phyloP scores from a whole-genome alignment of 371 early-diverging fungal species.

The Thermomucor indicae-seudaticae region DNA sequence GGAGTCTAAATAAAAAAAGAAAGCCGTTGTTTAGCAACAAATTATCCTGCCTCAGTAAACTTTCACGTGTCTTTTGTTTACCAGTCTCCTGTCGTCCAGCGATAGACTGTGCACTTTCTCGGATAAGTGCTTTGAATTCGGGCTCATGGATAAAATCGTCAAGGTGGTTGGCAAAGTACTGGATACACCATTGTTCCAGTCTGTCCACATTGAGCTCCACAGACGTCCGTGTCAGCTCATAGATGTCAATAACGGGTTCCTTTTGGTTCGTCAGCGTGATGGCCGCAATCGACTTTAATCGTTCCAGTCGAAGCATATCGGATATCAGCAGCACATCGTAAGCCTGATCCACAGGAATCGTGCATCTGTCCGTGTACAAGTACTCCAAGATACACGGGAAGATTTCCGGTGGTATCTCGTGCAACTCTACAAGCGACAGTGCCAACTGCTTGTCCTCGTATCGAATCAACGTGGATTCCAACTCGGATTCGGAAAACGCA shows the following conservation, averaged over 20 bases:
- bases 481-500: constrained; percentile 22
- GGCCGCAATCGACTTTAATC: constrained; percentile 30
- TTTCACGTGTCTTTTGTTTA: constrained; percentile 1
- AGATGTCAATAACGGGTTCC: constrained; percentile 24
- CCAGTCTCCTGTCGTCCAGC: constrained; percentile 32
- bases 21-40: background rate
- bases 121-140: constrained; percentile 18
- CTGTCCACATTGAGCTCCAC: constrained; percentile 27
- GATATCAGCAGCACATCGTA: constrained; percentile 29
- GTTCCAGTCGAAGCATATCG: constrained; percentile 26
- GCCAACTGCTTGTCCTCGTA: constrained; percentile 4
- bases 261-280: constrained; percentile 22
- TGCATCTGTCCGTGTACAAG: constrained; percentile 36
- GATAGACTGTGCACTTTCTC: constrained; percentile 27
- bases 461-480: background rate
- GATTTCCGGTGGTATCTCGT: constrained; percentile 15
- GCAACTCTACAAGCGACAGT: constrained; percentile 20
- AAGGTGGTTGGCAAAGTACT: constrained; percentile 30
- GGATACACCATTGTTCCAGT: constrained; percentile 31
- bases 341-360: constrained; percentile 23
- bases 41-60: too few species aligned
- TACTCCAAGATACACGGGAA: constrained; percentile 29
- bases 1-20: constrained; percentile 15
- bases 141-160: constrained; percentile 19
- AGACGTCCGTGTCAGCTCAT: constrained; percentile 21